A percentile compares a stretch with the other conserved stretches of the same genome.
Conservation (phyloP, 2,329 filamentous ascomycete species). For the Venturia carpophila region DNA sequence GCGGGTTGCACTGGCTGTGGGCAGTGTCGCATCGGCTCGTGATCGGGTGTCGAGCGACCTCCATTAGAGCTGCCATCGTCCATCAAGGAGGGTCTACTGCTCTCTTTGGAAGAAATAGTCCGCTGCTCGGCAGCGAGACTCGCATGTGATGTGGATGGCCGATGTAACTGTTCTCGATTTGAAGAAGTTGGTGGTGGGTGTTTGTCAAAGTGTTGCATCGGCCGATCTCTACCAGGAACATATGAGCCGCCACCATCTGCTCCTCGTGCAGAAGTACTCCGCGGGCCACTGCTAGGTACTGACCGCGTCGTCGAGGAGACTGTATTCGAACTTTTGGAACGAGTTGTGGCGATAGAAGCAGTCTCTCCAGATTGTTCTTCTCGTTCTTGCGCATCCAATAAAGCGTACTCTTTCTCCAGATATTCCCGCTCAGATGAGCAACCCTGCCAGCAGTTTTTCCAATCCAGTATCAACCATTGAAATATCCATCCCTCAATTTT, state of each 20-base stretch:
- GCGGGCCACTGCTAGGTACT: neutral
- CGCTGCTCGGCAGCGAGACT: constrained; percentile 9
- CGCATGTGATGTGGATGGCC: constrained; percentile 6
- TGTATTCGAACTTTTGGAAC: constrained; percentile 1
- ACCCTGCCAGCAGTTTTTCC: constrained; percentile 94
- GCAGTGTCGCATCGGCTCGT: neutral
- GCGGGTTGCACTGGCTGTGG: neutral
- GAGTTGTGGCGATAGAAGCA: constrained; percentile 9
- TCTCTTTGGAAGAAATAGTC: constrained; percentile 14
- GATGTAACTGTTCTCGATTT: neutral
- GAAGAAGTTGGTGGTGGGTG: constrained; percentile 2
- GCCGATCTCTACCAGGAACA: neutral
- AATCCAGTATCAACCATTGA: constrained; percentile 89
- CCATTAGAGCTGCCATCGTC: constrained; percentile 8
- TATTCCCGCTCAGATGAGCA: constrained; percentile 83
- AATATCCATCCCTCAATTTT: constrained; percentile 94
- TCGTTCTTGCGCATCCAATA: constrained; percentile 12
- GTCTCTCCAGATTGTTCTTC: constrained; percentile 23
- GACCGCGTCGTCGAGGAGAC: neutral
- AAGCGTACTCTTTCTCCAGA: constrained; percentile 59
- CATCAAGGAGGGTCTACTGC: constrained; percentile 10
- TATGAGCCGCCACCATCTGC: neutral
- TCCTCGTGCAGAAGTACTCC: constrained; percentile 3
- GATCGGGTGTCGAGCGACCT: constrained; percentile 8
- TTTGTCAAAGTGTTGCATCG: constrained; percentile 15